Evolutionary conservation across 2,329 filamentous ascomycete species (phyloP).

Genomic region (Diaporthe velutina): DNA sequence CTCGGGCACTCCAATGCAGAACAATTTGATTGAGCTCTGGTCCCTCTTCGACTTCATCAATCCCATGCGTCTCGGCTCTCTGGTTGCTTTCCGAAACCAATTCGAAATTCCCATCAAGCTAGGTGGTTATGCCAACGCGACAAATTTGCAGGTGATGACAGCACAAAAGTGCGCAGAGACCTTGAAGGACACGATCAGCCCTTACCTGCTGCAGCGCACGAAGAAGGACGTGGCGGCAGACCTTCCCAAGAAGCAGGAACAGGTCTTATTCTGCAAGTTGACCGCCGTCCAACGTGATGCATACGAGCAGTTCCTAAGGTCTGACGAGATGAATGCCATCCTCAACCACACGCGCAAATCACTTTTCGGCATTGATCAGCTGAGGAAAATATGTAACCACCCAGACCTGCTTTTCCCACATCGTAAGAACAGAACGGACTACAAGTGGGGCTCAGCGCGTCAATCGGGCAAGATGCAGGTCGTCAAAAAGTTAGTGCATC

Average conservation of each 20-base stretch:
- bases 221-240: slow-evolving; percentile 96
- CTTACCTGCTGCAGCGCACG: slow-evolving; percentile 91
- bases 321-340: slow-evolving; percentile 88
- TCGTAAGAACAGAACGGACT: slow-evolving; percentile 69
- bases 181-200: slow-evolving; percentile 91
- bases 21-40: slow-evolving; percentile 95
- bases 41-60: slow-evolving; percentile 98
- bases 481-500: slow-evolving; percentile 84
- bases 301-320: slow-evolving; percentile 85
- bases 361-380: slow-evolving; percentile 88
- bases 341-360: slow-evolving; percentile 81
- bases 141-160: slow-evolving; percentile 93
- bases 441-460: slow-evolving; percentile 81
- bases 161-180: slow-evolving; percentile 95
- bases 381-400: slow-evolving; percentile 98
- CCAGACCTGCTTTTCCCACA: slow-evolving; percentile 84
- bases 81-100: slow-evolving; percentile 89
- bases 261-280: slow-evolving; percentile 95
- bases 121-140: slow-evolving; percentile 95
- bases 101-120: slow-evolving; percentile 95
- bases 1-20: slow-evolving; percentile 97
- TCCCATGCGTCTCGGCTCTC: slow-evolving; percentile 92
- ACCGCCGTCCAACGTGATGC: slow-evolving; percentile 82
- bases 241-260: slow-evolving; percentile 94
- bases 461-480: slow-evolving; percentile 98